Evolutionary conservation across 805 yeast species (phyloP).

Genomic region (Metschnikowia aberdeeniae): DNA sequence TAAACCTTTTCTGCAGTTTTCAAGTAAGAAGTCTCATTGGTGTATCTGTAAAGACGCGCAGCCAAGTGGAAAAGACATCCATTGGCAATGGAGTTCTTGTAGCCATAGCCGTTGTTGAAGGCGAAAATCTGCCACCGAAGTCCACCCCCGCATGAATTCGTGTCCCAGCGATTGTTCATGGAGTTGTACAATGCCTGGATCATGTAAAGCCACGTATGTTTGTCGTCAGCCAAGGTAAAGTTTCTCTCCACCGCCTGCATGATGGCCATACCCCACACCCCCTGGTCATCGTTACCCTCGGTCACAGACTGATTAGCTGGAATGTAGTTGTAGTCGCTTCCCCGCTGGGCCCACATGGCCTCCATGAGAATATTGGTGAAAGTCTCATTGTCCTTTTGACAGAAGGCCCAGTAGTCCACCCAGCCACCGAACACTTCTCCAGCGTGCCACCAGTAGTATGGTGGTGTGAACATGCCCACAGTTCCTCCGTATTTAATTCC

Average conservation of each 20-base stretch:
- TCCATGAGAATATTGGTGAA: constrained; percentile 27
- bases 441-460: constrained; percentile 53
- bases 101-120: constrained; percentile 45
- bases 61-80: constrained; percentile 44
- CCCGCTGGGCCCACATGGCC: constrained; percentile 44
- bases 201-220: constrained; percentile 34
- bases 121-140: constrained; percentile 48
- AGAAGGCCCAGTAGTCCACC: constrained; percentile 37
- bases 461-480: constrained; percentile 42
- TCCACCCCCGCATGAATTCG: constrained; percentile 36
- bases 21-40: constrained; percentile 36
- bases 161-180: constrained; percentile 44
- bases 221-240: constrained; percentile 30
- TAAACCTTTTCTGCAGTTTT: constrained; percentile 42
- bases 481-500: constrained; percentile 42
- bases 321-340: constrained; percentile 38
- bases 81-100: constrained; percentile 43
- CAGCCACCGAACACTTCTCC: constrained; percentile 50
- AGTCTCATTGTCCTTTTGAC: constrained; percentile 32
- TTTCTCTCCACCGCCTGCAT: constrained; percentile 46
- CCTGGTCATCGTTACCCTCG: constrained; percentile 51
- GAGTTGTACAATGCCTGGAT: constrained; percentile 43
- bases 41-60: constrained; percentile 42
- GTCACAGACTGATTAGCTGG: constrained; percentile 45
- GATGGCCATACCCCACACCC: constrained; percentile 48